Percentiles rank a stretch among this genome's conserved stretches.
These are phyloP conservation scores for Lasiodiplodia sp. DNA, from an alignment of 2,329 filamentous ascomycete genomes.

Conservation along the genomic window DNA sequence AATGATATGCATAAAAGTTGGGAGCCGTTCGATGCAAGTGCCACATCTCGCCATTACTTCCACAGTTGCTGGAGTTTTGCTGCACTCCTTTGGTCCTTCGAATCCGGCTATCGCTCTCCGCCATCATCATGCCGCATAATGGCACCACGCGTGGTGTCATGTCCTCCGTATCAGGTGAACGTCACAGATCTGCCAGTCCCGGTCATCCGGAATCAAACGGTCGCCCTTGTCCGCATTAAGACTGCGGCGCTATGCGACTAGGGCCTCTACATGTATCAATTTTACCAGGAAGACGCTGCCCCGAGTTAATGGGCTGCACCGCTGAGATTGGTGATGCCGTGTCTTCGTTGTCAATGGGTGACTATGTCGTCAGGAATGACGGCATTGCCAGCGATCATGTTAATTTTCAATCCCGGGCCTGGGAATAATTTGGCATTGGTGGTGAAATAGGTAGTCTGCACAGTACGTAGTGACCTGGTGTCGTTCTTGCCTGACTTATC, in stretches of 20 bases:
- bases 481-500: no score
- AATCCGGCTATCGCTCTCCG: no score
- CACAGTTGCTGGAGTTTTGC: no score
- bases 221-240: conserved; percentile 49
- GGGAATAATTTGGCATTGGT: neutral
- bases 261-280: conserved; percentile 47
- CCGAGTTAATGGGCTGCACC: conserved; percentile 32
- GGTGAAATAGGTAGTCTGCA: neutral
- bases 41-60: no score
- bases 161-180: conserved; percentile 6
- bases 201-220: conserved; percentile 35
- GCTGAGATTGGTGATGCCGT: conserved; percentile 31
- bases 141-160: conserved; percentile 14
- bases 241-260: conserved; percentile 47
- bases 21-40: no score
- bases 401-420: neutral
- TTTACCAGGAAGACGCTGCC: neutral
- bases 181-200: conserved; percentile 23
- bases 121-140: neutral
- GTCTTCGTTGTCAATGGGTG: conserved; percentile 24
- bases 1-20: no score
- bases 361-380: conserved; percentile 32
- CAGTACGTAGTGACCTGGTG: neutral
- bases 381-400: conserved; percentile 23
- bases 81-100: no score